Evolutionary conservation across 2,329 filamentous ascomycete species (phyloP).

Genomic region (Trichoderma semiorbis): DNA sequence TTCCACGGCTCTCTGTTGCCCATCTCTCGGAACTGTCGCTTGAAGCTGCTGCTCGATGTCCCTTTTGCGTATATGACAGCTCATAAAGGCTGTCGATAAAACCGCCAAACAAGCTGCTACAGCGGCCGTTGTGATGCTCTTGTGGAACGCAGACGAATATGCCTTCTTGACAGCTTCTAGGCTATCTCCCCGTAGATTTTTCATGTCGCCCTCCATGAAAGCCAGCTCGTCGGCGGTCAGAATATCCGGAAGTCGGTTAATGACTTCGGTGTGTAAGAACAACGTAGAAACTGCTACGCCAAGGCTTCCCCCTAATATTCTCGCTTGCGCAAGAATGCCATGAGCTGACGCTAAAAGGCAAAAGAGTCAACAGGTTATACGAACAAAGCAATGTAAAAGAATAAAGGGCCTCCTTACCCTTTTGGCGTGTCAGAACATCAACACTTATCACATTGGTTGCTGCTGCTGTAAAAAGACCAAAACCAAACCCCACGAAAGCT

Average conservation of each 20-base stretch:
- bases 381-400: conserved; percentile 8
- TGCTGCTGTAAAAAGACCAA: conserved; percentile 46
- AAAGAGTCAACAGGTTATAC: conserved; percentile 5
- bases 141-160: conserved; percentile 44
- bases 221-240: conserved; percentile 30
- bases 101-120: conserved; percentile 40
- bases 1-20: not conserved
- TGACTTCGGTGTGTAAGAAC: conserved; percentile 36
- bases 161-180: conserved; percentile 34
- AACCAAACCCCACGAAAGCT: conserved; percentile 50
- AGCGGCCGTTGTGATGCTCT: conserved; percentile 46
- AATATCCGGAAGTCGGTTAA: conserved; percentile 28
- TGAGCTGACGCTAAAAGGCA: conserved; percentile 44
- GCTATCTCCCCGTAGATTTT: conserved; percentile 28
- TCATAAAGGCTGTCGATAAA: conserved; percentile 36
- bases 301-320: conserved; percentile 52
- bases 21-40: conserved; percentile 21
- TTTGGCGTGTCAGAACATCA: conserved; percentile 43
- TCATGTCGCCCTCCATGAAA: conserved; percentile 24
- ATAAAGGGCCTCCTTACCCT: conserved; percentile 36
- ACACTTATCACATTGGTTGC: conserved; percentile 44
- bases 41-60: conserved; percentile 24
- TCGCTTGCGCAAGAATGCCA: conserved; percentile 49
- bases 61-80: conserved; percentile 33
- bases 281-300: conserved; percentile 53